A percentile compares a stretch with the other conserved stretches of the same genome.
Evolutionary conservation across 441 rosid species (phyloP).

Genomic region (Arabidopsis hybrid): DNA sequence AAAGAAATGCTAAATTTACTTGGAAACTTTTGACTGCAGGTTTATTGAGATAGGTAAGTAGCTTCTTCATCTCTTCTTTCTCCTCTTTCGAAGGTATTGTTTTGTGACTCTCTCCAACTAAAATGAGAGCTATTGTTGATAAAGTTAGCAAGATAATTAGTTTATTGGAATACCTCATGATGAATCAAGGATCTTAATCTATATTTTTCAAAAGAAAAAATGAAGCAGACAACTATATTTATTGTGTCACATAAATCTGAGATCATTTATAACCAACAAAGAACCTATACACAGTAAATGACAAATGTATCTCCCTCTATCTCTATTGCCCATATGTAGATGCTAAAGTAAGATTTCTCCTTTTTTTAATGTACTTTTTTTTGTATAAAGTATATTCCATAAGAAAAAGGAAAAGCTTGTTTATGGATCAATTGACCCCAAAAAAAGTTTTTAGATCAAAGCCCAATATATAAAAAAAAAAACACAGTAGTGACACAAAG

Average conservation of each 20-base stretch:
- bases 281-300: not conserved
- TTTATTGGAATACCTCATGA: not conserved
- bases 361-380: not conserved
- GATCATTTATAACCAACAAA: conserved; percentile 15
- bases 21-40: not conserved
- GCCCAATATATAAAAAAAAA: not conserved
- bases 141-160: not conserved
- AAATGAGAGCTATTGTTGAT: not conserved
- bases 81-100: not conserved
- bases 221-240: not conserved
- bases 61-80: not conserved
- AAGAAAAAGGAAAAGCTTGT: no score
- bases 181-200: not conserved
- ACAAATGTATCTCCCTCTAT: not conserved
- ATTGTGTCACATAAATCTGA: conserved; percentile 3
- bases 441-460: no score
- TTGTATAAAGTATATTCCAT: not conserved
- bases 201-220: not conserved
- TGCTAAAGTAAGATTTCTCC: not conserved
- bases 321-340: not conserved
- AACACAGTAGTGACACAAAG: not conserved
- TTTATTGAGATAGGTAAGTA: not conserved
- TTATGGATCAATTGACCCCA: not conserved
- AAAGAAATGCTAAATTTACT: not conserved
- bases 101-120: not conserved